Evolutionary conservation across 1,139 yeast genomes (phyloP), one percentile per base, ranked within the genome.

Genomic region (Saccharomyces hybrid): DNA sequence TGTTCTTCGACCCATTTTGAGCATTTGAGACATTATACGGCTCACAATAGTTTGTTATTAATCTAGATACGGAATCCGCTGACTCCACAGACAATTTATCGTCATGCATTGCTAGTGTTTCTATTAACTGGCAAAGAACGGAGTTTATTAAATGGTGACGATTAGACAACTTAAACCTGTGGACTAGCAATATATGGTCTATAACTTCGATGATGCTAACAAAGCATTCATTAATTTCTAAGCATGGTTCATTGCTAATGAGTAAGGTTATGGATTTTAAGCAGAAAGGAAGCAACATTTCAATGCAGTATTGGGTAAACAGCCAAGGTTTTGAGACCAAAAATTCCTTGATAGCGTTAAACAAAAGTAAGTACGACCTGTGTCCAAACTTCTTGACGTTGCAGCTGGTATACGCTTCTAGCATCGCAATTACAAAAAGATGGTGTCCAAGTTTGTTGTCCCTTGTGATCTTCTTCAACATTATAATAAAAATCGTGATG

Each of bases 31-130:
- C 50, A 60, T 64, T 54, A 48, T 71, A 68, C 1, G 96, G 95
- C 59, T 88, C 95, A 72, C 96, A 88, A 47, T 86, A 71, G 63
- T 86, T 85, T 32, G 77, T 73, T 53, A 89, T 65, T 16, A 88
- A 70, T 62, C 96, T 79, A 1, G 85, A 70, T 55, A 74, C 81
- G 0, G 82, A 70, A 6, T 71, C 65, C 0, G 85, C 86, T 2
- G 65, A 61, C 4, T 42, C 50, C 2, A 46, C 27, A 4, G 65
- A 52, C 23, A 65, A 51, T 4, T 47, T 51, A 23, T 54, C 47
- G 4, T 44, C 50, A 9, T 59, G 66, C 27, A 65, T 65, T 0
- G 82, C 71, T 26, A 84, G 64, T 1, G 75, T 69, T 47, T 72
- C 76, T 63, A 89, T 67, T 50, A 84, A 71, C 1, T 78, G 67